Evolutionary conservation across 192 early-diverging fungal species (phyloP), one percentile per base, ranked within the genome.

Genomic region (Coemansia nantahalensis): DNA sequence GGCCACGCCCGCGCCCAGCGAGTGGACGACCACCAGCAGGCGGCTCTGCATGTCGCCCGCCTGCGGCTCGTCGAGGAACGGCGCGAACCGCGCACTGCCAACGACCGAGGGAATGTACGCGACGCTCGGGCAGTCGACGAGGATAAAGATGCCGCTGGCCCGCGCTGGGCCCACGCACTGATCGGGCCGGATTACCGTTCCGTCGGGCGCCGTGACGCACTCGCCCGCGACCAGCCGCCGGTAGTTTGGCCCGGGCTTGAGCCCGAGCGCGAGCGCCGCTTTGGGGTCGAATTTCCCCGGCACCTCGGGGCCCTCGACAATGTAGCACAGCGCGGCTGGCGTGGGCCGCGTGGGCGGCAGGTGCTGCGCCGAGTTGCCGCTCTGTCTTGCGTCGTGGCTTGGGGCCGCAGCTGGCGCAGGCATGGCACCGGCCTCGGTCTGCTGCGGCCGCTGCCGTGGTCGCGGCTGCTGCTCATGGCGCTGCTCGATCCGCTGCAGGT

Each of bases 231-330:
- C 77, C 23, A 93, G 77, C 21, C 79, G 48, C 0, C 85, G 64
- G 62, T 78, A 88, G 8, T 70, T 48, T 7, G 65, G 82, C 0
- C 92, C 92, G 1, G 83, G 80, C 39, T 74, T 73, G 1, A 94
- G 68, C 2, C 87, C 90, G 2, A 94, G 77, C 19, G 59, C 76
- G 18, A 62, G 31, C 10, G 91, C 92, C 0, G 80, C 81, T 24
- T 80, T 28, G 10, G 81, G 68, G 47, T 89, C 76, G 61, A 97
- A 94, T 55, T 93, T 94, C 19, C 92, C 90, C 0, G 80, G 83
- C 21, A 86, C 78, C 5, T 75, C 77, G 1, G 89, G 86, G 0
- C 89, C 86, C 51, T 83, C 79, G 52, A 84, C 84, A 12, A 94
- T 87, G 46, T 90, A 96, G 48, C 80, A 80, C 30, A 90, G 60